These are phyloP conservation scores for Capsella rubella DNA, from an alignment of 441 rosid genomes.

Conservation along the genomic window DNA sequence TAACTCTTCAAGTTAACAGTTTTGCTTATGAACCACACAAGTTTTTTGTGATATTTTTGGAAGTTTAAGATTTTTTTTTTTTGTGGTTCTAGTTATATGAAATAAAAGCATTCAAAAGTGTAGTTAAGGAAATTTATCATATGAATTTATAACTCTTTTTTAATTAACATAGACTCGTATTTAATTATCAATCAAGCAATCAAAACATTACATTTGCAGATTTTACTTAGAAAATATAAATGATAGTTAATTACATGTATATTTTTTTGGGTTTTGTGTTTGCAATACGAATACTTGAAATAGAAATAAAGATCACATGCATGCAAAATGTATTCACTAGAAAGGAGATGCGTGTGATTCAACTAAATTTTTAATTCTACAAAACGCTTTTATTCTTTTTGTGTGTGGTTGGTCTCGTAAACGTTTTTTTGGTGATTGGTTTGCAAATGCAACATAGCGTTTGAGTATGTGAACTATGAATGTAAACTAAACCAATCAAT, in stretches of 20 bases:
- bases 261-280: background rate
- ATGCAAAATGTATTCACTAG: slow-evolving; percentile 5
- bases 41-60: background rate
- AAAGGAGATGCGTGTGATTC: background rate
- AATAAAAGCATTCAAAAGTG: background rate
- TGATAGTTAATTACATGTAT: background rate
- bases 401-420: too few species aligned
- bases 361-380: background rate
- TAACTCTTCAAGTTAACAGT: background rate
- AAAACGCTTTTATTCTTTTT: too few species aligned
- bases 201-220: background rate
- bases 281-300: background rate
- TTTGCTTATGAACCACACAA: background rate
- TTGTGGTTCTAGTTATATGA: background rate
- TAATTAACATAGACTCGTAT: background rate
- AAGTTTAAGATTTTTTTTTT: background rate
- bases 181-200: background rate
- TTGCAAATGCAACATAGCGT: background rate
- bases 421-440: background rate
- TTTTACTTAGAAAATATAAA: background rate
- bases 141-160: background rate
- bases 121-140: background rate
- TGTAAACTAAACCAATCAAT: background rate
- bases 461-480: background rate
- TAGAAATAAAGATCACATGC: background rate